Conservation (phyloP, 768 basidiomycete genomes). For the Amanita subjunquillea region DNA sequence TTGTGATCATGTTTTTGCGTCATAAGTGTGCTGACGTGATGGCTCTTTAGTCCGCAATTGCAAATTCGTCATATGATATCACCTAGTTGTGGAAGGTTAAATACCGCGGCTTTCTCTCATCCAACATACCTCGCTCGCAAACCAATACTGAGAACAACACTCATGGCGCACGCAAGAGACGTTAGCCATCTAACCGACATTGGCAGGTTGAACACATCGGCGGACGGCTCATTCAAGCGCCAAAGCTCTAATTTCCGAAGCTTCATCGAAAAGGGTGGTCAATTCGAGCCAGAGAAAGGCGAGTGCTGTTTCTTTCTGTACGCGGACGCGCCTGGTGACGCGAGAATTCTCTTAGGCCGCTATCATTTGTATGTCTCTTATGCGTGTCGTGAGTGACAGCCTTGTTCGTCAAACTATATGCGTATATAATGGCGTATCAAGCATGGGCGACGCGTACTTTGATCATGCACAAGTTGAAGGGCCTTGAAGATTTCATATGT, state of each 20-base stretch:
- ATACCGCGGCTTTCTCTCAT: background rate
- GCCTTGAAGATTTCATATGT: conserved; percentile 79
- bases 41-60: background rate
- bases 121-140: background rate
- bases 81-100: background rate
- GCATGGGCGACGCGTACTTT: conserved; percentile 93
- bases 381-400: conserved; percentile 57
- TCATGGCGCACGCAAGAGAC: background rate
- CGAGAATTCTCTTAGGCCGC: conserved; percentile 39
- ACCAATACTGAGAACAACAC: background rate
- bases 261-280: conserved; percentile 31
- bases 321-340: background rate
- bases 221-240: conserved; percentile 63
- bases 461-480: conserved; percentile 86
- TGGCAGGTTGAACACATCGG: conserved; percentile 36
- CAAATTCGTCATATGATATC: background rate
- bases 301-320: conserved; percentile 10
- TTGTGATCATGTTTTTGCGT: too few relatives aligned
- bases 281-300: conserved; percentile 66
- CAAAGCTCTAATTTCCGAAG: conserved; percentile 43
- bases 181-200: conserved; percentile 31
- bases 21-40: background rate
- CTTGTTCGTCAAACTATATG: background rate
- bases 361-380: conserved; percentile 89
- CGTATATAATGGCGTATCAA: conserved; percentile 15